phyloP scores from a whole-genome alignment of 495 filamentous ascomycete genomes.

The Trichocladium antarcticum region DNA sequence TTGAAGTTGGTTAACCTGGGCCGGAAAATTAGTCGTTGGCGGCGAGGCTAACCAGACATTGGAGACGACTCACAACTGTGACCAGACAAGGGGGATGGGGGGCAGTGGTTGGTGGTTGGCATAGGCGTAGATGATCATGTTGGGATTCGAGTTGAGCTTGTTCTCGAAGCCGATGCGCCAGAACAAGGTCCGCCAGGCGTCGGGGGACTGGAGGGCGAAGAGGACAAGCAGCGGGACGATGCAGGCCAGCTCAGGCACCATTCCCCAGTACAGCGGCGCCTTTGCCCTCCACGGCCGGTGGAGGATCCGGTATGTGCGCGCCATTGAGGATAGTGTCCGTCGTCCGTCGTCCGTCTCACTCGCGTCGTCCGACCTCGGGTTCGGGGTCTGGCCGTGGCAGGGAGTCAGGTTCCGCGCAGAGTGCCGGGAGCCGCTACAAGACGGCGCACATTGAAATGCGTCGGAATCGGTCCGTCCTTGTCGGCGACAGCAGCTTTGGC shows the following conservation, averaged over 20 bases:
- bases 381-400: slow-evolving; percentile 1
- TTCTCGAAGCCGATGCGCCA: slow-evolving; percentile 73
- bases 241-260: slow-evolving; percentile 58
- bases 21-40: slow-evolving; percentile 5
- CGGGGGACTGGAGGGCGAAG: slow-evolving; percentile 69
- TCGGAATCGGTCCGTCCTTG: background rate
- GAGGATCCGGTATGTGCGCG: slow-evolving; percentile 28
- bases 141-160: slow-evolving; percentile 74
- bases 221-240: slow-evolving; percentile 63
- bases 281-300: slow-evolving; percentile 55
- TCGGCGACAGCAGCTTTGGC: background rate
- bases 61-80: slow-evolving; percentile 51
- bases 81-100: slow-evolving; percentile 68
- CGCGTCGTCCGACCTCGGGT: background rate
- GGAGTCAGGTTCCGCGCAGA: background rate
- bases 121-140: slow-evolving; percentile 58
- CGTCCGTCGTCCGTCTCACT: background rate
- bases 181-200: slow-evolving; percentile 64
- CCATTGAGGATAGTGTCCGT: slow-evolving; percentile 20
- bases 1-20: slow-evolving; percentile 68
- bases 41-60: no score
- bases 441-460: slow-evolving; percentile 1
- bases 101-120: slow-evolving; percentile 61
- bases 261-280: slow-evolving; percentile 50
- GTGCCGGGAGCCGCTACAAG: background rate